Evolutionary conservation across 768 basidiomycete species (phyloP).

Genomic region (Mycena floridula): DNA sequence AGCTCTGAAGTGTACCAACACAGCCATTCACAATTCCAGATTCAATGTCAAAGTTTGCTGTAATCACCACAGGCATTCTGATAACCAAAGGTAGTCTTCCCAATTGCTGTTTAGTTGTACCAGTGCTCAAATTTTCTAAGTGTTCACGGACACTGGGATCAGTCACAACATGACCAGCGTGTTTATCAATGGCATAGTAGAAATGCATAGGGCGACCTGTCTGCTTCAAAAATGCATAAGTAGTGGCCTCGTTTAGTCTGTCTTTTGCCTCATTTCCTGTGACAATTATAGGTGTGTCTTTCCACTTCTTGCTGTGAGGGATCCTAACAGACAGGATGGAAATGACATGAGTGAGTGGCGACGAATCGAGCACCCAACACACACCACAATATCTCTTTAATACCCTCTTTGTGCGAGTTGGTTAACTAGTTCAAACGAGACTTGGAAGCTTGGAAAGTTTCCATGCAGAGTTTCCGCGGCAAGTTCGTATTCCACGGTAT

Average conservation of each 20-base stretch:
- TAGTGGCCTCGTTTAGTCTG: conserved; percentile 14
- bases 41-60: conserved; percentile 18
- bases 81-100: conserved; percentile 17
- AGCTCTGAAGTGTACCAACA: conserved; percentile 5
- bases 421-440: too few species aligned
- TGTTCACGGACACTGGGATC: neutral
- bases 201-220: conserved; percentile 1
- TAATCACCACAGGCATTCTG: conserved; percentile 23
- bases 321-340: too few species aligned
- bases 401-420: too few species aligned
- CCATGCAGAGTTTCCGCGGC: too few species aligned
- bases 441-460: too few species aligned
- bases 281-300: too few species aligned
- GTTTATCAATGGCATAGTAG: conserved; percentile 12
- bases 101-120: conserved; percentile 10
- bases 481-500: too few species aligned
- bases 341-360: too few species aligned
- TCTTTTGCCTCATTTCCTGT: conserved; percentile 16
- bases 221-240: conserved; percentile 6
- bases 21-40: conserved; percentile 20
- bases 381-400: too few species aligned
- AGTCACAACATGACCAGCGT: neutral
- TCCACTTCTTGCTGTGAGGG: too few species aligned
- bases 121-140: conserved; percentile 4
- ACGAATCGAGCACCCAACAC: too few species aligned